A percentile compares a stretch with the other conserved stretches of the same genome.
These are phyloP conservation scores for Phaeosphaeriaceae sp. DNA, from an alignment of 2,329 filamentous ascomycete species.

Conservation along the genomic window DNA sequence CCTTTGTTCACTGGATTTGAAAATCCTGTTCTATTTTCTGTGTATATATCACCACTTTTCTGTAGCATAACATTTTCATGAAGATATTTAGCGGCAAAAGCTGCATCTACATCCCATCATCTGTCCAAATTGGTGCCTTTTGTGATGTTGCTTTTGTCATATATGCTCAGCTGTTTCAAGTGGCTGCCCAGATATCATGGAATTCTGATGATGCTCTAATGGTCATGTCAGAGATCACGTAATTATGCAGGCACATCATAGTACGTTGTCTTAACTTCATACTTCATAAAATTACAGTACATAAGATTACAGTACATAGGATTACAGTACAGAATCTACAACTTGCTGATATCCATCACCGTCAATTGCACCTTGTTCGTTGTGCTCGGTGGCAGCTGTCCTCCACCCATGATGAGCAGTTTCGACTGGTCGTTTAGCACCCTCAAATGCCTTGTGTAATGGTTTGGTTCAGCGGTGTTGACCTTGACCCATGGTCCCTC, in stretches of 20 bases:
- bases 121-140: neutral
- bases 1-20: conserved; percentile 17
- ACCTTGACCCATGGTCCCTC: conserved; percentile 55
- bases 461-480: conserved; percentile 47
- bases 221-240: too few relatives aligned
- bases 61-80: conserved; percentile 18
- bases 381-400: conserved; percentile 42
- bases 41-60: conserved; percentile 20
- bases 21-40: conserved; percentile 20
- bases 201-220: too few relatives aligned
- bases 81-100: neutral
- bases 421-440: conserved; percentile 51
- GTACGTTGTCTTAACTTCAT: neutral
- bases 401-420: conserved; percentile 52
- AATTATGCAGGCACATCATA: too few relatives aligned
- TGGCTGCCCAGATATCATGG: too few relatives aligned
- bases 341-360: conserved; percentile 41
- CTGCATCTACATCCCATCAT: neutral
- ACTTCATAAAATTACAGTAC: neutral
- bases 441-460: conserved; percentile 56
- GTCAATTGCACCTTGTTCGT: conserved; percentile 40
- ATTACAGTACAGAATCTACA: conserved; percentile 6
- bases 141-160: too few relatives aligned
- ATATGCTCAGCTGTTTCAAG: too few relatives aligned
- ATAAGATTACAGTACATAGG: too few relatives aligned